phyloP scores from a whole-genome alignment of 1,284 basidiomycete species.

The Ceratobasidium sp. region DNA sequence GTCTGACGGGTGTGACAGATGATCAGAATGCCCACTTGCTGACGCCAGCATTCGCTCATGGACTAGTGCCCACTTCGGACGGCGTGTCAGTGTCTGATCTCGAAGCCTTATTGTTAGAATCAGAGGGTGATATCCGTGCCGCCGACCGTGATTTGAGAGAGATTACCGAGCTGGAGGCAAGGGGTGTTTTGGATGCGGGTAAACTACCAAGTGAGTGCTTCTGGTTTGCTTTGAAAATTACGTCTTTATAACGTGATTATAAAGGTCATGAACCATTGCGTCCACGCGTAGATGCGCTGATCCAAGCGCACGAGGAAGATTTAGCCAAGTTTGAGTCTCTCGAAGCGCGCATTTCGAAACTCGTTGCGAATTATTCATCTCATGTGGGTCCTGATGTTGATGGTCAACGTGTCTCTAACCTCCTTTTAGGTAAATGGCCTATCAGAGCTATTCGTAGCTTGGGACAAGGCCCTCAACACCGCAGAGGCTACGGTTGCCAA shows the following conservation, averaged over 20 bases:
- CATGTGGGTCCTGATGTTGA: conserved; percentile 57
- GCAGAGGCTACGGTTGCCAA: conserved; percentile 63
- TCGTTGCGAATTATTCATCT: conserved; percentile 71
- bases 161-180: conserved; percentile 69
- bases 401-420: not conserved
- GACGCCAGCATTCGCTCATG: conserved; percentile 67
- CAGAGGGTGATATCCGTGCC: conserved; percentile 78
- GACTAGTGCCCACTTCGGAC: conserved; percentile 62
- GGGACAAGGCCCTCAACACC: conserved; percentile 73
- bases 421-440: conserved; percentile 70
- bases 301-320: conserved; percentile 67
- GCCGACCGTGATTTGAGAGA: conserved; percentile 80
- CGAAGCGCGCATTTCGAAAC: conserved; percentile 65
- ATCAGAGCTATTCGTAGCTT: conserved; percentile 79
- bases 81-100: conserved; percentile 69
- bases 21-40: conserved; percentile 74
- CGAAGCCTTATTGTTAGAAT: conserved; percentile 71
- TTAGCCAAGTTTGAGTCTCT: conserved; percentile 59
- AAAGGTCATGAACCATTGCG: conserved; percentile 67
- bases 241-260: conserved; percentile 2
- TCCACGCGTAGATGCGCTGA: conserved; percentile 63
- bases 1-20: conserved; percentile 49
- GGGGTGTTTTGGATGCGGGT: conserved; percentile 71
- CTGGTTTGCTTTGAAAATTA: not conserved
- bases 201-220: conserved; percentile 62